phyloP scores from a whole-genome alignment of 2,329 filamentous ascomycete genomes.

The Ophiostoma populinum region DNA sequence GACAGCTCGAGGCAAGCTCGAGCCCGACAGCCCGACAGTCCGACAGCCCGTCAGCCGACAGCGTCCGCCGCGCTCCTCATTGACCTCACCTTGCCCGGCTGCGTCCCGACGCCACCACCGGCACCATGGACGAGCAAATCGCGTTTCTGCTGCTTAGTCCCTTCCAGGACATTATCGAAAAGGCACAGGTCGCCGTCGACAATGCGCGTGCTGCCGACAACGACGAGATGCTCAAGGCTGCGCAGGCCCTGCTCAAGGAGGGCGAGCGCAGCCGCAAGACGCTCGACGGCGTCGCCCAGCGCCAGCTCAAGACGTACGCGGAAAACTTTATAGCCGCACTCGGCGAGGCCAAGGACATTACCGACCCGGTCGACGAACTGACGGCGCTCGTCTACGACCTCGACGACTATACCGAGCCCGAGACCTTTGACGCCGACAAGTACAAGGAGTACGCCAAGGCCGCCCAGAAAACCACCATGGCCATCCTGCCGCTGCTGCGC shows the following conservation, averaged over 20 bases:
- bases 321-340: constrained; percentile 31
- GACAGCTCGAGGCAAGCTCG: too few species aligned
- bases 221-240: constrained; percentile 31
- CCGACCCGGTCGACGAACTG: constrained; percentile 28
- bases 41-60: too few species aligned
- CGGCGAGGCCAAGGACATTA: constrained; percentile 35
- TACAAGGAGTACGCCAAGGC: constrained; percentile 30
- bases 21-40: too few species aligned
- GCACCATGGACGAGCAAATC: constrained; percentile 13
- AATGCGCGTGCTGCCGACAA: constrained; percentile 26
- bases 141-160: constrained; percentile 29
- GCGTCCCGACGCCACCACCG: not conserved
- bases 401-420: constrained; percentile 33
- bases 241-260: constrained; percentile 20
- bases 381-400: constrained; percentile 37
- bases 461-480: constrained; percentile 30
- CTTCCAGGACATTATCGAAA: constrained; percentile 35
- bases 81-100: too few species aligned
- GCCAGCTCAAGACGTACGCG: constrained; percentile 30
- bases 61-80: too few species aligned
- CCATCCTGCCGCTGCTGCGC: constrained; percentile 32
- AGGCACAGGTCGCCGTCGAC: constrained; percentile 27
- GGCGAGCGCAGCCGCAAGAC: constrained; percentile 24
- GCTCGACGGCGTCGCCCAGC: constrained; percentile 33
- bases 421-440: constrained; percentile 32